Evolutionary conservation across 1,139 yeast species (phyloP), one percentile per base, ranked within the genome.

Genomic region (Taphrina flavorubra): DNA sequence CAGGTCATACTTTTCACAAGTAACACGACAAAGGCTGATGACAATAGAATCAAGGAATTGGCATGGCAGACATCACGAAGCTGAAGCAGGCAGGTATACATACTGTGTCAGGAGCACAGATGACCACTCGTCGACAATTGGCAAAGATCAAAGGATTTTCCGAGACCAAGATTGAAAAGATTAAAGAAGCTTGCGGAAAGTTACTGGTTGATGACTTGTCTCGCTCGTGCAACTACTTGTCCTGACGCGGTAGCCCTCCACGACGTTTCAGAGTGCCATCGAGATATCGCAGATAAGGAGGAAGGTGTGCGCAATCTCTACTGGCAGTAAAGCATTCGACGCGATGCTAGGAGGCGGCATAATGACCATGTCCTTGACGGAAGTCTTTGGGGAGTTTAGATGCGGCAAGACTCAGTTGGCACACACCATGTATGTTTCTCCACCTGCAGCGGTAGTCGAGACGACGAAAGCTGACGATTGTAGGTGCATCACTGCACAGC

Each of bases 321-420:
- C 88, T 0, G 88, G 88, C 0, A 81, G 86, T 8, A 84, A 81
- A 69, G 82, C 83, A 51, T 78, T 86, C 61, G 87, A 85, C 72
- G 80, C 81, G 20, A 80, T 84, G 51, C 77, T 85, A 13, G 88
- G 88, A 14, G 73, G 74, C 13, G 88, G 88, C 0, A 77, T 85
- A 31, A 83, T 81, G 78, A 83, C 88, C 0, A 85, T 85, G 88
- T 82, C 87, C 66, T 81, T 85, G 44, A 84, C 87, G 0, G 88
- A 85, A 73, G 88, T 85, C 0, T 85, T 84, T 78, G 88, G 88
- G 2, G 88, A 85, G 73, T 85, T 84, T 72, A 78, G 88, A 69
- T 63, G 68, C 18, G 63, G 62, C 46, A 57, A 68, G 63, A 62
- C 62, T 44, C 70, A 65, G 42, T 31, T 58, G 20, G 62, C 62